Conservation (phyloP, 768 basidiomycete species). For the Pleurotus sapidus region DNA sequence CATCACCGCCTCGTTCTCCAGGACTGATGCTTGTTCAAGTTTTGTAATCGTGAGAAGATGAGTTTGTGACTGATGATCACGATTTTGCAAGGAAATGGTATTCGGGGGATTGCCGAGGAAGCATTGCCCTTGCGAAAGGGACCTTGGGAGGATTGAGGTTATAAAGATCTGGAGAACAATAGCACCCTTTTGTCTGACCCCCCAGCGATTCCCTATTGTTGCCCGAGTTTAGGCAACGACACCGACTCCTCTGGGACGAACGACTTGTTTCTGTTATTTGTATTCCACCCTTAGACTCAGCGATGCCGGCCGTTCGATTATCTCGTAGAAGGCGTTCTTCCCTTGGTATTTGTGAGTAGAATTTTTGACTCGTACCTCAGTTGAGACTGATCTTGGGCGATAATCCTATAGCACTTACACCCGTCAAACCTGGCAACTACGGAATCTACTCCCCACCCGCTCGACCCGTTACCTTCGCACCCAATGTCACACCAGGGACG, state of each 20-base stretch:
- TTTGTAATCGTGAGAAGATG: neutral
- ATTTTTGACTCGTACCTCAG: neutral
- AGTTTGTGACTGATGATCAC: neutral
- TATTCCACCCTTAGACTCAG: constrained; percentile 2
- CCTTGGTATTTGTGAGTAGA: constrained; percentile 26
- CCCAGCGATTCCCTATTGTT: constrained; percentile 14
- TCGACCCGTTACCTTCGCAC: constrained; percentile 59
- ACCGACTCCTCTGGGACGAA: constrained; percentile 10
- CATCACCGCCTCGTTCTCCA: neutral
- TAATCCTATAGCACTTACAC: constrained; percentile 23
- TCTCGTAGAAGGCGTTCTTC: constrained; percentile 40
- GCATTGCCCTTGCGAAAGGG: neutral
- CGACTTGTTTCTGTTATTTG: constrained; percentile 7
- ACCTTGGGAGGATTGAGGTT: neutral
- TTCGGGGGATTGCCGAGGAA: constrained; percentile 10
- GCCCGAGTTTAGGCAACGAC: constrained; percentile 14
- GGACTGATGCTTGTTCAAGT: neutral
- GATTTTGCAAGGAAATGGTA: neutral
- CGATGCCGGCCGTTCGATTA: constrained; percentile 33
- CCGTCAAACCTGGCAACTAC: constrained; percentile 55
- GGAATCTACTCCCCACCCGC: constrained; percentile 40
- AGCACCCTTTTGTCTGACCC: constrained; percentile 7
- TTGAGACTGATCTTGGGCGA: neutral
- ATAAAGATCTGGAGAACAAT: constrained; percentile 17
- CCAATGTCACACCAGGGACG: constrained; percentile 56